Conservation (phyloP, 192 early-diverging fungal species). For the Funneliformis mosseae region DNA sequence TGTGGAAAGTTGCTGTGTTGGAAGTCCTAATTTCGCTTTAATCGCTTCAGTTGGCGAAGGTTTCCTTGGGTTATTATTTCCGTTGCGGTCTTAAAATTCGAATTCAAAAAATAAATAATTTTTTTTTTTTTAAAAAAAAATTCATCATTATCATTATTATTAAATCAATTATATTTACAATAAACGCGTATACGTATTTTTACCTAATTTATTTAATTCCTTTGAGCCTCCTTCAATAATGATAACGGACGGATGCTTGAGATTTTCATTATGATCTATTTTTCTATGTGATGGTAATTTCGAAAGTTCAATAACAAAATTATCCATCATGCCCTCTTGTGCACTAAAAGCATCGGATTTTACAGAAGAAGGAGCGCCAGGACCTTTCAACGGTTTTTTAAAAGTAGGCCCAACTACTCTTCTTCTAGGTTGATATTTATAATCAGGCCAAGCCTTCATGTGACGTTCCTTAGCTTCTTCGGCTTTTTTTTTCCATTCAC, state of each 20-base stretch:
- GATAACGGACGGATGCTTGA: neutral
- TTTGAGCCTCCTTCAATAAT: slow-evolving; percentile 33
- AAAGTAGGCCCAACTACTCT: slow-evolving; percentile 32
- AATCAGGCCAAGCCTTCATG: slow-evolving; percentile 34
- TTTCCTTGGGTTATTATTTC: neutral
- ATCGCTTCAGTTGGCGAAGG: neutral
- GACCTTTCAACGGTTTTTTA: slow-evolving; percentile 20
- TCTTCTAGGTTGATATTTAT: slow-evolving; percentile 36
- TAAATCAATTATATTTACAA: no score
- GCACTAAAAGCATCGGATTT: neutral
- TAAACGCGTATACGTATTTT: neutral
- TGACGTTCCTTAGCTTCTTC: slow-evolving; percentile 35
- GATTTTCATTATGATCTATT: neutral
- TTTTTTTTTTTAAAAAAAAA: neutral
- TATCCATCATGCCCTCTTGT: slow-evolving; percentile 5
- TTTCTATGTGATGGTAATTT: neutral
- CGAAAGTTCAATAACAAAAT: slow-evolving; percentile 29
- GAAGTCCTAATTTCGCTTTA: slow-evolving; percentile 7
- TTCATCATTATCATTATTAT: no score
- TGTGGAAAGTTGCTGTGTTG: neutral
- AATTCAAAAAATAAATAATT: neutral
- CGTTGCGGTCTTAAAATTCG: neutral
- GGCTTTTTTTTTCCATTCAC: slow-evolving; percentile 34
- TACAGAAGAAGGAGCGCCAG: neutral
- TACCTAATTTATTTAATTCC: slow-evolving; percentile 27